These are phyloP conservation scores for Chamaecrista fasciculata DNA, from an alignment of 306 rosid genomes.

Conservation along the genomic window DNA sequence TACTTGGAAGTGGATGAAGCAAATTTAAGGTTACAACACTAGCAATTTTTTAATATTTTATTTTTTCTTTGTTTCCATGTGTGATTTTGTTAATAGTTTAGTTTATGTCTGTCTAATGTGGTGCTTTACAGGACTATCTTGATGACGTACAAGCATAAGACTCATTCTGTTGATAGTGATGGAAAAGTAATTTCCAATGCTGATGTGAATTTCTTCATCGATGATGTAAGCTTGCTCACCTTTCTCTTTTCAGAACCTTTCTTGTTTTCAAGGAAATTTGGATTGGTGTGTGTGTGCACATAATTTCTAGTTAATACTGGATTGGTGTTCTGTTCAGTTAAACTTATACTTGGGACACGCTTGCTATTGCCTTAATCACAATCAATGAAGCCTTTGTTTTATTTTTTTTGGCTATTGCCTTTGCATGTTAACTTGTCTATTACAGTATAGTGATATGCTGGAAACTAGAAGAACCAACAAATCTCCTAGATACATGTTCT, in stretches of 20 bases:
- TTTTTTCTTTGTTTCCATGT: slow-evolving; percentile 4
- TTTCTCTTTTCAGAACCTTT: not conserved
- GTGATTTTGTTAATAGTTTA: not conserved
- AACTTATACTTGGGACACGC: not conserved
- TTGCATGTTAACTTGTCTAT: not conserved
- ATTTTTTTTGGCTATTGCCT: not conserved
- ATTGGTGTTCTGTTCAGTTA: not conserved
- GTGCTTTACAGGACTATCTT: slow-evolving; percentile 74
- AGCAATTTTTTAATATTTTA: slow-evolving; percentile 7
- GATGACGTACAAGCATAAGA: slow-evolving; percentile 95
- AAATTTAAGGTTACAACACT: slow-evolving; percentile 65
- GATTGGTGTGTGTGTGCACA: no score
- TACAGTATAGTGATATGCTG: no score
- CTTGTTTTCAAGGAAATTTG: not conserved
- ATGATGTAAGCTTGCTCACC: slow-evolving; percentile 57
- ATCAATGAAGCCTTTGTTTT: not conserved
- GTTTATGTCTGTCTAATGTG: slow-evolving; percentile 15
- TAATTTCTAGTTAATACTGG: not conserved
- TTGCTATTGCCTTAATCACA: no score
- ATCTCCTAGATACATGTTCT: no score
- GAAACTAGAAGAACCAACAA: no score
- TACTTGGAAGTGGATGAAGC: slow-evolving; percentile 98
- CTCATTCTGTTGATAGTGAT: slow-evolving; percentile 81
- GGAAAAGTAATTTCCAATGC: slow-evolving; percentile 87
- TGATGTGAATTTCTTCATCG: slow-evolving; percentile 84